phyloP scores from a whole-genome alignment of 495 filamentous ascomycete species.

The Tetracladium setigerum region DNA sequence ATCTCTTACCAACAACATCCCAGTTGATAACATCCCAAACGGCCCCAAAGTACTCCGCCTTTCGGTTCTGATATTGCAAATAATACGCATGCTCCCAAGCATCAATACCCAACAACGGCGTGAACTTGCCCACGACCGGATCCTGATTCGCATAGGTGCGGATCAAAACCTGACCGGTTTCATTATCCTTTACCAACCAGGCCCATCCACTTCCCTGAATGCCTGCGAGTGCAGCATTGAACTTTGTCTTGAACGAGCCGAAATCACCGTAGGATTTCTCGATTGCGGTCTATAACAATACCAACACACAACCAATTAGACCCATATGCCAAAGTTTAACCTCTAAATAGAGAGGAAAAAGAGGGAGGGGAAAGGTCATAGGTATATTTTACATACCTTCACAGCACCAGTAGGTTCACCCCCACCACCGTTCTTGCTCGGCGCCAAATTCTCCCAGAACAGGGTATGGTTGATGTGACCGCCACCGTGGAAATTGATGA shows the following conservation, averaged over 20 bases:
- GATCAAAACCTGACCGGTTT: slow-evolving; percentile 65
- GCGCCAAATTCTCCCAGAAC: slow-evolving; percentile 90
- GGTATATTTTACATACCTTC: slow-evolving; percentile 32
- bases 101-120: slow-evolving; percentile 86
- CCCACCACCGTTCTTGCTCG: slow-evolving; percentile 60
- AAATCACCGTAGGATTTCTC: slow-evolving; percentile 68
- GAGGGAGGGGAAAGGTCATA: not conserved
- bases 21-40: slow-evolving; percentile 99
- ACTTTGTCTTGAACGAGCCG: slow-evolving; percentile 65
- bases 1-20: slow-evolving; percentile 87
- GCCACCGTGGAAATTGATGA: slow-evolving; percentile 95
- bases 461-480: slow-evolving; percentile 89
- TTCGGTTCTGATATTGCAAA: slow-evolving; percentile 96
- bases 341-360: not conserved
- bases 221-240: slow-evolving; percentile 66
- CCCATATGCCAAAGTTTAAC: not conserved
- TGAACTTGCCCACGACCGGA: slow-evolving; percentile 79
- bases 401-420: slow-evolving; percentile 58
- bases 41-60: slow-evolving; percentile 94
- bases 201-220: slow-evolving; percentile 55
- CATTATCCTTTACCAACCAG: slow-evolving; percentile 83
- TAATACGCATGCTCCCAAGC: slow-evolving; percentile 81
- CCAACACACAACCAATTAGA: not conserved
- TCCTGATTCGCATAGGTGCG: slow-evolving; percentile 89
- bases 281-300: slow-evolving; percentile 60